Evolutionary conservation across 495 filamentous ascomycete species (phyloP).

Genomic region (Penicillium atrosanguineum): DNA sequence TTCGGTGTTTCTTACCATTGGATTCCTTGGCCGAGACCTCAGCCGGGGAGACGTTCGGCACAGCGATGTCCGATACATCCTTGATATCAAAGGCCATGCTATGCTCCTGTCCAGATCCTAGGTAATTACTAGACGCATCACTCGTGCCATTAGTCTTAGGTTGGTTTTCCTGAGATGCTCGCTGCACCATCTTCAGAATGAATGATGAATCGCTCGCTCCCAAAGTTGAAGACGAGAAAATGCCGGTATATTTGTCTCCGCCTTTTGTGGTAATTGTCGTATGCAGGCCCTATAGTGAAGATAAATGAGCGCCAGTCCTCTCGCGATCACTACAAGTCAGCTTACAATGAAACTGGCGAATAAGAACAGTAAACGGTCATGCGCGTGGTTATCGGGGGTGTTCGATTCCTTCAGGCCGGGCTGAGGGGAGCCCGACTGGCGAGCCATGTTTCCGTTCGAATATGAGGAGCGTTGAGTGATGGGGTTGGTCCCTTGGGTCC

Average conservation of each 20-base stretch:
- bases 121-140: slow-evolving; percentile 50
- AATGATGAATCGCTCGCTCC: slow-evolving; percentile 60
- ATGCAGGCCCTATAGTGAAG: slow-evolving; percentile 56
- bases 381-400: slow-evolving; percentile 59
- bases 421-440: slow-evolving; percentile 41
- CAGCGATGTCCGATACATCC: slow-evolving; percentile 67
- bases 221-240: slow-evolving; percentile 60
- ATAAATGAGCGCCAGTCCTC: slow-evolving; percentile 17
- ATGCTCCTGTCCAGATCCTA: slow-evolving; percentile 62
- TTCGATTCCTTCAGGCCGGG: slow-evolving; percentile 49
- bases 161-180: slow-evolving; percentile 48
- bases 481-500: slow-evolving; percentile 62
- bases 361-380: slow-evolving; percentile 64
- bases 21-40: slow-evolving; percentile 52
- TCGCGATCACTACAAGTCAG: slow-evolving; percentile 13
- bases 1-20: slow-evolving; percentile 61
- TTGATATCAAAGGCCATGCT: slow-evolving; percentile 77
- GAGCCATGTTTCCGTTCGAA: slow-evolving; percentile 52
- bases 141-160: slow-evolving; percentile 55
- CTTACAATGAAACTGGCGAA: slow-evolving; percentile 63
- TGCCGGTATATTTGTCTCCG: slow-evolving; percentile 72
- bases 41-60: slow-evolving; percentile 53
- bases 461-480: slow-evolving; percentile 58
- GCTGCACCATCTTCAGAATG: slow-evolving; percentile 80
- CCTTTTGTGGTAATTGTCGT: slow-evolving; percentile 65